These are phyloP conservation scores for Trifolium subterraneum DNA, from an alignment of 306 rosid species.

Conservation along the genomic window DNA sequence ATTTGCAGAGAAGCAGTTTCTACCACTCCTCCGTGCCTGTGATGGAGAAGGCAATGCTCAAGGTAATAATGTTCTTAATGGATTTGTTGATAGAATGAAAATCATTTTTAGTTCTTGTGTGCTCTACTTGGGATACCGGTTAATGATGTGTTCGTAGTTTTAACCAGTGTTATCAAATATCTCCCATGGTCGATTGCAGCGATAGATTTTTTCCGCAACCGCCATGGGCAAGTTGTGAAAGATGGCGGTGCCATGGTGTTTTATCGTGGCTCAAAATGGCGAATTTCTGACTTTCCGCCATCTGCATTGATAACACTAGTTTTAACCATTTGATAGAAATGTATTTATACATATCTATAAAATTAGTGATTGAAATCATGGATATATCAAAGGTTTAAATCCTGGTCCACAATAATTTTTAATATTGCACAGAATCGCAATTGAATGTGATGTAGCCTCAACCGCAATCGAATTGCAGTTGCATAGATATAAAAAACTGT, in stretches of 20 bases:
- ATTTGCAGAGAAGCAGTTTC: conserved; percentile 71
- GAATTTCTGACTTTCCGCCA: background rate
- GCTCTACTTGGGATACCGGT: background rate
- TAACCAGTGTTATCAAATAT: background rate
- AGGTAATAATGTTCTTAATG: conserved; percentile 42
- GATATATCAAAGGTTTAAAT: background rate
- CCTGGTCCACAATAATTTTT: background rate
- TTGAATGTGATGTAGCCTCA: background rate
- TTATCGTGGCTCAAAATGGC: background rate
- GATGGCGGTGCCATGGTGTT: background rate
- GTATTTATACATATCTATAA: background rate
- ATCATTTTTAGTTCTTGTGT: conserved; percentile 2
- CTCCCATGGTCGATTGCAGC: background rate
- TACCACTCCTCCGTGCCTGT: conserved; percentile 47
- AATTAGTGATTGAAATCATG: conserved; percentile 7
- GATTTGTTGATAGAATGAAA: conserved; percentile 30
- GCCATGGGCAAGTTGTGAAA: background rate
- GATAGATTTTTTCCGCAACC: background rate
- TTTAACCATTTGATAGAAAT: background rate
- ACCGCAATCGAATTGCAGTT: background rate
- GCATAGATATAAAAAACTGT: background rate
- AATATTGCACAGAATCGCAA: background rate
- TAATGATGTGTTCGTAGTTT: background rate
- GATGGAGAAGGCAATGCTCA: conserved; percentile 60
- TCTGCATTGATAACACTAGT: background rate